phyloP scores from a whole-genome alignment of 1,284 basidiomycete genomes.

The Gomphus bonarii region DNA sequence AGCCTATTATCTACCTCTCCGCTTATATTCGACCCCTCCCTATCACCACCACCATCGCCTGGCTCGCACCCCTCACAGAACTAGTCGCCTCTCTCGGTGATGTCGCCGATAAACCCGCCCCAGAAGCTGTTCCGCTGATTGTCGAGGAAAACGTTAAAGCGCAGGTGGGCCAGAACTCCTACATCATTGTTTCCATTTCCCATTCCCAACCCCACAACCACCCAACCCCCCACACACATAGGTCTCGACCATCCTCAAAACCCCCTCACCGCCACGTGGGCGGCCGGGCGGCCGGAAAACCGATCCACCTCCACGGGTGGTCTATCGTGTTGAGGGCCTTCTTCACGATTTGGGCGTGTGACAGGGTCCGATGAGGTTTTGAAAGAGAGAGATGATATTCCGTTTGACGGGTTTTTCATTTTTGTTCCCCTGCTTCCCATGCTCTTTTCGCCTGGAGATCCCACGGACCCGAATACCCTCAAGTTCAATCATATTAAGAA shows the following conservation, averaged over 20 bases:
- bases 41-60: no score
- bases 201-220: no score
- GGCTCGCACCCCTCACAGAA: slow-evolving; percentile 62
- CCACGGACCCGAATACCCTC: no score
- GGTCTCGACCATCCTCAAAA: slow-evolving; percentile 60
- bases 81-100: slow-evolving; percentile 40
- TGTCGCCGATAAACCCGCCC: slow-evolving; percentile 26
- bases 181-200: no score
- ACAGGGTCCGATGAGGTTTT: slow-evolving; percentile 2
- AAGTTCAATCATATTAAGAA: no score
- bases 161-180: slow-evolving; percentile 27
- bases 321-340: slow-evolving; percentile 68
- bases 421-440: no score
- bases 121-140: slow-evolving; percentile 42
- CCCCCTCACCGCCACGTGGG: slow-evolving; percentile 59
- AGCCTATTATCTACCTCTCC: no score
- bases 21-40: neutral
- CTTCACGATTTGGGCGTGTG: slow-evolving; percentile 48
- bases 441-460: no score
- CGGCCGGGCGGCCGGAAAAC: slow-evolving; percentile 57
- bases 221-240: neutral
- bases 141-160: slow-evolving; percentile 70
- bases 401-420: no score
- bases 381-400: no score
- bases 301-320: slow-evolving; percentile 76